Percentiles rank a stretch among this genome's conserved stretches.
Conservation (phyloP, 2,329 filamentous ascomycete species). For the Colletotrichum eleusines region DNA sequence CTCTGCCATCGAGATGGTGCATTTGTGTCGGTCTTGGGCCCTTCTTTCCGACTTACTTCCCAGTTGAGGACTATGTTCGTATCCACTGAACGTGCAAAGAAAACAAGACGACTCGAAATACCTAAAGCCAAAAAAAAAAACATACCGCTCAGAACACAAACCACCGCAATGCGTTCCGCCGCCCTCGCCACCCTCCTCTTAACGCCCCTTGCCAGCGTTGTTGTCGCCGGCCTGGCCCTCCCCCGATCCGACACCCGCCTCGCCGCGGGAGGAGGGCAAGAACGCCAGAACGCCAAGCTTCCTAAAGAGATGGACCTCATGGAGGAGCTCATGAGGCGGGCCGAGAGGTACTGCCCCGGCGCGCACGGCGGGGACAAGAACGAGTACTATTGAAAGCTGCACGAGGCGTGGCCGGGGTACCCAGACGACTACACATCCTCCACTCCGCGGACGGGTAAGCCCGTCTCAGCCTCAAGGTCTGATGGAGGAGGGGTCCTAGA, state of each 20-base stretch:
- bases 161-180: not conserved
- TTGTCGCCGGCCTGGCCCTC: not conserved
- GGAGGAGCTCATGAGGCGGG: not conserved
- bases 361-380: not conserved
- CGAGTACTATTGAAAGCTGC: not conserved
- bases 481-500: not conserved
- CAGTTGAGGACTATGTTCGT: not conserved
- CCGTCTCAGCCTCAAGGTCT: not conserved
- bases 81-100: too few relatives aligned
- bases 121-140: too few relatives aligned
- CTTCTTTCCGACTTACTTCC: not conserved
- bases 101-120: not conserved
- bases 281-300: not conserved
- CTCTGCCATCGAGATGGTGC: too few relatives aligned
- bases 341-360: not conserved
- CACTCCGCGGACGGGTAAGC: not conserved
- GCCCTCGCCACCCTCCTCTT: not conserved
- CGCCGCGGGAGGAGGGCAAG: not conserved
- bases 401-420: not conserved
- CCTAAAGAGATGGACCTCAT: not conserved
- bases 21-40: not conserved
- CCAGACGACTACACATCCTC: not conserved
- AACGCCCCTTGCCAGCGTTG: not conserved
- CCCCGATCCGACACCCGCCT: not conserved
- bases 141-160: not conserved